phyloP scores from a whole-genome alignment of 2,329 filamentous ascomycete genomes.

The Phyllosticta paracitricarpa region DNA sequence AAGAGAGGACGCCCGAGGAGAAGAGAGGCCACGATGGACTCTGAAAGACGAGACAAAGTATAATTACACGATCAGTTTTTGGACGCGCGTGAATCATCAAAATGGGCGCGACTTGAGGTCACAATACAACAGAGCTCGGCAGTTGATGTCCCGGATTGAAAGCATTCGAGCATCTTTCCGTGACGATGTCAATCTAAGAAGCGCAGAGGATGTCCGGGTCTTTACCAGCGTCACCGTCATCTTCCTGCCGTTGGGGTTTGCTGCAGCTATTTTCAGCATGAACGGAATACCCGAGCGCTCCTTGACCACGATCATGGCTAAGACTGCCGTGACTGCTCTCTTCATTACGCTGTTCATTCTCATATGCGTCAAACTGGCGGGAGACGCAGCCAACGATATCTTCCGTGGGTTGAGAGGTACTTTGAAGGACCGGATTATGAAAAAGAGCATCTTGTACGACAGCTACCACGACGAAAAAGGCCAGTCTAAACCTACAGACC shows the following conservation, averaged over 20 bases:
- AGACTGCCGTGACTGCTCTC: constrained; percentile 1
- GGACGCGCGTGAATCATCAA: constrained; percentile 9
- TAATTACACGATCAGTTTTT: constrained; percentile 13
- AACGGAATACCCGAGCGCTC: constrained; percentile 13
- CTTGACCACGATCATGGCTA: background rate
- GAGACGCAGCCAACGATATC: background rate
- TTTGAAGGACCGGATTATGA: background rate
- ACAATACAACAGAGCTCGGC: constrained; percentile 5
- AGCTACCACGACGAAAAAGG: background rate
- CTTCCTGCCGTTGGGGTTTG: constrained; percentile 25
- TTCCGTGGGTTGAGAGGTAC: background rate
- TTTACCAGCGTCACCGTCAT: constrained; percentile 29
- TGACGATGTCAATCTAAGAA: constrained; percentile 13
- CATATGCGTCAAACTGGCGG: background rate
- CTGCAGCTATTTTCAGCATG: constrained; percentile 25
- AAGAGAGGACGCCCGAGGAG: constrained; percentile 18
- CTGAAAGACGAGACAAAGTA: constrained; percentile 24
- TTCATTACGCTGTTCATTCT: background rate
- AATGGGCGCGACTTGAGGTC: background rate
- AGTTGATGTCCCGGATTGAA: constrained; percentile 13
- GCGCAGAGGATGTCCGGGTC: constrained; percentile 21
- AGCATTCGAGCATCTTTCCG: constrained; percentile 14
- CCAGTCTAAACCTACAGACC: background rate
- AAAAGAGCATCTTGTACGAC: background rate
- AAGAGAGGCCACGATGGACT: constrained; percentile 23